Percentiles rank a stretch among this genome's conserved stretches.
These are phyloP conservation scores for Candida arabinofermentans DNA, from an alignment of 805 yeast genomes.

Conservation along the genomic window DNA sequence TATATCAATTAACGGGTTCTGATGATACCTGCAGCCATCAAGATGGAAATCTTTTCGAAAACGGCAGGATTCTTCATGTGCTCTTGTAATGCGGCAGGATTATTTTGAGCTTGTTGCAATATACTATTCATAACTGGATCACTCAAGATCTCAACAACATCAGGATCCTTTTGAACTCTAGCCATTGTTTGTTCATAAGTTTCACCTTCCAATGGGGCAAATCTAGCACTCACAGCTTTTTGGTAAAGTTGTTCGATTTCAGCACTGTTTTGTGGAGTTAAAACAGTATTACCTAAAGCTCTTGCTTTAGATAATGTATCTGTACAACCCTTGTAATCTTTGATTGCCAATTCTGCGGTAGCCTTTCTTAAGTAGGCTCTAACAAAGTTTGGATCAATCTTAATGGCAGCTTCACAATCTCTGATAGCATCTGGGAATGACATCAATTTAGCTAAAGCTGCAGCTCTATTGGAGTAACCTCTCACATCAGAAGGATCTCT, in stretches of 20 bases:
- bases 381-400: constrained; percentile 80
- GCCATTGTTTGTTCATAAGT: constrained; percentile 93
- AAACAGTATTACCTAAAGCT: constrained; percentile 60
- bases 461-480: constrained; percentile 98
- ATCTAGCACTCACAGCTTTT: constrained; percentile 77
- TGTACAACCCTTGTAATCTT: constrained; percentile 76
- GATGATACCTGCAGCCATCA: constrained; percentile 95
- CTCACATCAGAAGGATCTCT: constrained; percentile 97
- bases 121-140: constrained; percentile 97
- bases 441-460: constrained; percentile 89
- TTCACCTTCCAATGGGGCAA: constrained; percentile 80
- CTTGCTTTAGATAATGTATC: constrained; percentile 81
- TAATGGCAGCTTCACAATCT: constrained; percentile 89
- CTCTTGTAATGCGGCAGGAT: constrained; percentile 95
- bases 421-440: constrained; percentile 95
- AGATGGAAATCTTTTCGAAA: constrained; percentile 76
- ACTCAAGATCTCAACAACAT: constrained; percentile 79
- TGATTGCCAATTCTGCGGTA: constrained; percentile 85
- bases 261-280: constrained; percentile 48
- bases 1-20: constrained; percentile 59
- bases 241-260: constrained; percentile 82
- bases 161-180: constrained; percentile 91
- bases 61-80: constrained; percentile 97
- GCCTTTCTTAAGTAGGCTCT: constrained; percentile 98
- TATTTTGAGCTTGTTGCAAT: constrained; percentile 85